Conservation (phyloP, 768 basidiomycete species). For the Boletellus ananas region DNA sequence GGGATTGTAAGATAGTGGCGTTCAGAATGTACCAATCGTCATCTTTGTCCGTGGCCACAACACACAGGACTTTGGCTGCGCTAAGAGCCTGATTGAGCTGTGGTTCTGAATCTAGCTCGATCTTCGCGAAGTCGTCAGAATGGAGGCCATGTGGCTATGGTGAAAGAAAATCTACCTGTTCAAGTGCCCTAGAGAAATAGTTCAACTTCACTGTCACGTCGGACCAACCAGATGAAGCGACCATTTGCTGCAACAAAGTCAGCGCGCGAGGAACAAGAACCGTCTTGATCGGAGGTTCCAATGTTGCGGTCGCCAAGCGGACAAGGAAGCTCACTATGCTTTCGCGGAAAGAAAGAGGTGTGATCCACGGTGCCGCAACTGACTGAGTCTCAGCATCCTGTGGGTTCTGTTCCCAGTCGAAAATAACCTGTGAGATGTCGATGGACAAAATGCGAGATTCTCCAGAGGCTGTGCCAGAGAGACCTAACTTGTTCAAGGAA, state of each 20-base stretch:
- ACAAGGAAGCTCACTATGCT: slow-evolving; percentile 93
- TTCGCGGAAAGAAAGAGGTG: slow-evolving; percentile 78
- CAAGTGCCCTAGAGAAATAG: slow-evolving; percentile 82
- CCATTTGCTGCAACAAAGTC: slow-evolving; percentile 66
- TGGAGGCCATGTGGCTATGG: neutral
- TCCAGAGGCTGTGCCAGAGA: slow-evolving; percentile 60
- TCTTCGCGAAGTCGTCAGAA: slow-evolving; percentile 40
- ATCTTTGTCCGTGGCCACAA: slow-evolving; percentile 78
- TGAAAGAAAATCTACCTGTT: slow-evolving; percentile 49
- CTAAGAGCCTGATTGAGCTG: slow-evolving; percentile 68
- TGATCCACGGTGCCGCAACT: slow-evolving; percentile 53
- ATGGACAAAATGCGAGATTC: slow-evolving; percentile 87
- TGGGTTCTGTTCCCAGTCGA: slow-evolving; percentile 84
- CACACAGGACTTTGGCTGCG: slow-evolving; percentile 83
- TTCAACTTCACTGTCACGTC: slow-evolving; percentile 90
- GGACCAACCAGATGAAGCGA: slow-evolving; percentile 81
- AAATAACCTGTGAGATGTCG: slow-evolving; percentile 88
- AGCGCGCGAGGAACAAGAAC: slow-evolving; percentile 61
- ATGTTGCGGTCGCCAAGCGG: slow-evolving; percentile 73
- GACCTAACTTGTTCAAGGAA: slow-evolving; percentile 84
- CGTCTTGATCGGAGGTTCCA: slow-evolving; percentile 40
- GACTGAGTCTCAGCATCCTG: slow-evolving; percentile 27
- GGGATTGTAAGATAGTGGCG: slow-evolving; percentile 67
- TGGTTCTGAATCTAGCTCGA: slow-evolving; percentile 65
- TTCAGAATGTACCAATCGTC: slow-evolving; percentile 79